Percentiles rank a stretch among this genome's conserved stretches.
Conservation (phyloP, 2,329 filamentous ascomycete species). For the Phyllosticta capitalensis region DNA sequence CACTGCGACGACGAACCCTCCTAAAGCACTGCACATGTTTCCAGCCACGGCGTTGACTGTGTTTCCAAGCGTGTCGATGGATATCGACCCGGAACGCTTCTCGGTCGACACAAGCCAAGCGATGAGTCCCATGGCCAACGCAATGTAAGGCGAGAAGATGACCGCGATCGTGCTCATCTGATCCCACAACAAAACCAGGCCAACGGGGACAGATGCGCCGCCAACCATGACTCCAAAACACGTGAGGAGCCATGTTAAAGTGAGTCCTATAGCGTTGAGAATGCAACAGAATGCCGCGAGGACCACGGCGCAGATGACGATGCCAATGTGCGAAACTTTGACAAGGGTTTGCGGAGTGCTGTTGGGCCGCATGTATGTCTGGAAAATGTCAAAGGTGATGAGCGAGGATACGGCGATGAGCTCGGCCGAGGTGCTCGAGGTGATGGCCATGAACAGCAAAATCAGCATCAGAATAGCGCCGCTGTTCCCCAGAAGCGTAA, state of each 20-base stretch:
- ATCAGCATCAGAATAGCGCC: conserved; percentile 31
- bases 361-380: conserved; percentile 39
- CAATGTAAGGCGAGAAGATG: conserved; percentile 41
- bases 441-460: conserved; percentile 33
- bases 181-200: conserved; percentile 45
- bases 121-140: conserved; percentile 41
- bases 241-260: conserved; percentile 46
- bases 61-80: conserved; percentile 39
- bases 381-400: conserved; percentile 46
- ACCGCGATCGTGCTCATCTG: conserved; percentile 41
- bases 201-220: conserved; percentile 45
- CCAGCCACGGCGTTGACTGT: conserved; percentile 33
- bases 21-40: conserved; percentile 28
- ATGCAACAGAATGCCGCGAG: conserved; percentile 33
- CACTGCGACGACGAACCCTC: conserved; percentile 26
- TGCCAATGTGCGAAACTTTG: conserved; percentile 43
- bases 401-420: conserved; percentile 46
- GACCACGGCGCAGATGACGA: conserved; percentile 44
- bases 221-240: conserved; percentile 46
- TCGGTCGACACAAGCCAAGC: conserved; percentile 45
- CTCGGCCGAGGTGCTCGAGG: conserved; percentile 42
- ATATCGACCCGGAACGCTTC: conserved; percentile 39
- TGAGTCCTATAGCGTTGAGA: conserved; percentile 45
- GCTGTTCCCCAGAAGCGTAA: conserved; percentile 30
- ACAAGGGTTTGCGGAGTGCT: conserved; percentile 42